A percentile compares a stretch with the other conserved stretches of the same genome.
Conservation (phyloP, 768 basidiomycete genomes). For the Neoboletus subvelutipes region DNA sequence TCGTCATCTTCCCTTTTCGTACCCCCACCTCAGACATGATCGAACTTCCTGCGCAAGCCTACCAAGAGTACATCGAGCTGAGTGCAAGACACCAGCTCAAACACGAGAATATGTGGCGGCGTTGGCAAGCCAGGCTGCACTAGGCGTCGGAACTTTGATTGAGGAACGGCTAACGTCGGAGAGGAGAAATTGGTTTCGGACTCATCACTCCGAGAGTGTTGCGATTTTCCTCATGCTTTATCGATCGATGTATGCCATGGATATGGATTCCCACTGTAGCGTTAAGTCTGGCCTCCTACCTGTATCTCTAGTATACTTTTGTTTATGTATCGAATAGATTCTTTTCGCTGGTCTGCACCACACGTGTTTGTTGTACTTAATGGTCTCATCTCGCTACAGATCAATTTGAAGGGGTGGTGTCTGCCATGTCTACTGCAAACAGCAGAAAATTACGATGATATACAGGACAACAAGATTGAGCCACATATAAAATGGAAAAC, state of each 20-base stretch:
- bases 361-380: too few species aligned
- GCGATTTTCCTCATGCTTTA: neutral
- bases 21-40: slow-evolving; percentile 51
- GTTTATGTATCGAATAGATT: slow-evolving; percentile 19
- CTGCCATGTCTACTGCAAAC: neutral
- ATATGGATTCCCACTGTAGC: slow-evolving; percentile 22
- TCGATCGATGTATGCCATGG: neutral
- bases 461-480: slow-evolving; percentile 9
- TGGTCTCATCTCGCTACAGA: neutral
- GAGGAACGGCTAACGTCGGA: neutral
- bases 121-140: slow-evolving; percentile 38
- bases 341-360: neutral
- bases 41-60: slow-evolving; percentile 60
- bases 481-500: slow-evolving; percentile 10
- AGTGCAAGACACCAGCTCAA: slow-evolving; percentile 51
- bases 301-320: slow-evolving; percentile 23
- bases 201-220: neutral
- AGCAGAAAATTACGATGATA: slow-evolving; percentile 5
- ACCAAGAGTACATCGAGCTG: slow-evolving; percentile 55
- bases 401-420: neutral
- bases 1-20: slow-evolving; percentile 48
- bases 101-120: slow-evolving; percentile 59
- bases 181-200: neutral
- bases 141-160: neutral
- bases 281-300: slow-evolving; percentile 11